Conservation (phyloP, 148 eudicot genomes). For the Rhododendron ferrugineum region DNA sequence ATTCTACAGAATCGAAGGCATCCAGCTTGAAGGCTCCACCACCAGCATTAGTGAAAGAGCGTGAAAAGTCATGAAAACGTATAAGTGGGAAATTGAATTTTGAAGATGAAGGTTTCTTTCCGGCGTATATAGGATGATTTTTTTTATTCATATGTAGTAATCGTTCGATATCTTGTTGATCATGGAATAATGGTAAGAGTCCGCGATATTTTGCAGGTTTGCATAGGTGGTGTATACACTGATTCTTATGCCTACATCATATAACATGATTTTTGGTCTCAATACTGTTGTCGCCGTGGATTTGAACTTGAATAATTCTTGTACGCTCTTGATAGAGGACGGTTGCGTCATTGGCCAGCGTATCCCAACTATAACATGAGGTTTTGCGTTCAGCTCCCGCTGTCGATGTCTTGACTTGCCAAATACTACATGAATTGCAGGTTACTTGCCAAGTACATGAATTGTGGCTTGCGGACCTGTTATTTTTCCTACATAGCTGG, state of each 20-base stretch:
- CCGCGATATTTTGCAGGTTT: not conserved
- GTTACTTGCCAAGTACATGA: too few species aligned
- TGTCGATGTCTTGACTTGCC: not conserved
- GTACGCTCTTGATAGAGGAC: too few species aligned
- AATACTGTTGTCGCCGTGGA: not conserved
- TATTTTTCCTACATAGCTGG: too few species aligned
- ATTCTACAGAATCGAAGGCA: constrained; percentile 21
- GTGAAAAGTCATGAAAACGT: not conserved
- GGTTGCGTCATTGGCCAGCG: not conserved
- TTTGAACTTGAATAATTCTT: too few species aligned
- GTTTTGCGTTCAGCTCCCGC: too few species aligned
- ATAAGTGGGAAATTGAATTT: not conserved
- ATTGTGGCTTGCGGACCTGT: too few species aligned
- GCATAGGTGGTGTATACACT: not conserved
- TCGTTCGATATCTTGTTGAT: not conserved
- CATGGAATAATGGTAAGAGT: not conserved
- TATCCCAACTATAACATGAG: not conserved
- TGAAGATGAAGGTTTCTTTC: not conserved
- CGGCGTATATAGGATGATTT: too few species aligned
- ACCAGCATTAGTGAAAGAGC: not conserved
- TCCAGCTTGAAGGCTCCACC: not conserved
- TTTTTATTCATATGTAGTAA: too few species aligned
- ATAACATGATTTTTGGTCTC: not conserved
- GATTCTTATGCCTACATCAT: not conserved
- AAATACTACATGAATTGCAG: too few species aligned